Evolutionary conservation across 441 rosid species (phyloP).

Genomic region (Codiaeum variegatum): DNA sequence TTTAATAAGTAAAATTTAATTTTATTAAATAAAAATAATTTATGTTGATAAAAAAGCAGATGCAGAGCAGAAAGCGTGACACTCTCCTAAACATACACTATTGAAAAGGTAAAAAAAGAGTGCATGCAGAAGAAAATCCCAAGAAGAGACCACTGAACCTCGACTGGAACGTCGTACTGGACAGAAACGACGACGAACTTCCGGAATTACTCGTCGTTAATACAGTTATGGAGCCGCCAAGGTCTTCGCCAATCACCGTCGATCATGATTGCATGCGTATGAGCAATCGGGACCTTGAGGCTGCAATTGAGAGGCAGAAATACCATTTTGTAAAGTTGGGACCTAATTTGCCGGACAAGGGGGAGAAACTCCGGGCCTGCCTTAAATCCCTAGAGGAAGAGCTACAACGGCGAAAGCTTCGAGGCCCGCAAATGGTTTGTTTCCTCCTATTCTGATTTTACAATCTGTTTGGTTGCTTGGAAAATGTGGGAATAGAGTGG

Average conservation of each 20-base stretch:
- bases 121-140: constrained; percentile 31
- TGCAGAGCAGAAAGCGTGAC: not conserved
- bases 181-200: constrained; percentile 28
- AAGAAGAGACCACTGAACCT: constrained; percentile 33
- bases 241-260: constrained; percentile 14
- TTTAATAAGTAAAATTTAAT: too few relatives aligned
- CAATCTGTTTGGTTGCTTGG: constrained; percentile 14
- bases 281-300: constrained; percentile 40
- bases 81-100: not conserved
- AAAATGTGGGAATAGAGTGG: not conserved
- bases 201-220: constrained; percentile 34
- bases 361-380: constrained; percentile 35
- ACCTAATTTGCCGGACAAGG: constrained; percentile 42
- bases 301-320: constrained; percentile 31
- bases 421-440: constrained; percentile 27
- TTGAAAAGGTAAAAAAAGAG: not conserved
- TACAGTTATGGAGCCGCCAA: constrained; percentile 3
- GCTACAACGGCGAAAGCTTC: constrained; percentile 40
- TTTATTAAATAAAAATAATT: too few relatives aligned
- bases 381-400: constrained; percentile 43
- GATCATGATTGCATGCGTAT: constrained; percentile 28
- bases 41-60: too few relatives aligned
- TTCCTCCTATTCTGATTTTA: constrained; percentile 3
- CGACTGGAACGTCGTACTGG: constrained; percentile 41
- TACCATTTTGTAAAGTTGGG: not conserved